These are phyloP conservation scores for Phytophthora pini DNA, from an alignment of 352 stramenopile species.

Conservation along the genomic window DNA sequence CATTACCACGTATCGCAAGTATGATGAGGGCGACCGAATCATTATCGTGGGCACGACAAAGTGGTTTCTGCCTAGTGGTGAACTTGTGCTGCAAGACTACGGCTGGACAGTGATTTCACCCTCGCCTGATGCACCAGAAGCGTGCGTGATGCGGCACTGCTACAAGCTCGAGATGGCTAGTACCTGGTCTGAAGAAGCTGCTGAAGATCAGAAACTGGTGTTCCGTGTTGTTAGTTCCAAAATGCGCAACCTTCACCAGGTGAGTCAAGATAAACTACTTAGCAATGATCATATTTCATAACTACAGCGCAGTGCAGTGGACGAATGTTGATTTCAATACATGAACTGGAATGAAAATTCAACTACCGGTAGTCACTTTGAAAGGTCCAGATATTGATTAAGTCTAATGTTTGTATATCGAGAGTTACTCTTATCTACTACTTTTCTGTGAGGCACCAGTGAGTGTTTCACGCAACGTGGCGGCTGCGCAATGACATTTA, in stretches of 20 bases:
- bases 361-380: too few relatives aligned
- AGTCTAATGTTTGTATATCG: too few relatives aligned
- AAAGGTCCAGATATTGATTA: too few relatives aligned
- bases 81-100: constrained; percentile 27
- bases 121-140: neutral
- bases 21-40: constrained; percentile 21
- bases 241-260: constrained; percentile 14
- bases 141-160: constrained; percentile 17
- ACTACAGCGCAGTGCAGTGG: too few relatives aligned
- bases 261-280: constrained; percentile 10
- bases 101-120: constrained; percentile 28
- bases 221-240: constrained; percentile 12
- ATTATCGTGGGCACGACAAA: constrained; percentile 23
- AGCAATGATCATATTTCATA: neutral
- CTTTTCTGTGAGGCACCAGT: too few relatives aligned
- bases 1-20: constrained; percentile 17
- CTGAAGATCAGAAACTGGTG: constrained; percentile 6
- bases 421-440: too few relatives aligned
- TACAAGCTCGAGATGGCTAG: constrained; percentile 19
- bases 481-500: too few relatives aligned
- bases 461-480: too few relatives aligned
- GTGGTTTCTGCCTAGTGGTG: constrained; percentile 25
- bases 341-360: too few relatives aligned
- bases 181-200: neutral
- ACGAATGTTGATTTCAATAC: too few relatives aligned